These are phyloP conservation scores for Protomyces gravidus DNA, from an alignment of 1,139 yeast genomes.

Conservation along the genomic window DNA sequence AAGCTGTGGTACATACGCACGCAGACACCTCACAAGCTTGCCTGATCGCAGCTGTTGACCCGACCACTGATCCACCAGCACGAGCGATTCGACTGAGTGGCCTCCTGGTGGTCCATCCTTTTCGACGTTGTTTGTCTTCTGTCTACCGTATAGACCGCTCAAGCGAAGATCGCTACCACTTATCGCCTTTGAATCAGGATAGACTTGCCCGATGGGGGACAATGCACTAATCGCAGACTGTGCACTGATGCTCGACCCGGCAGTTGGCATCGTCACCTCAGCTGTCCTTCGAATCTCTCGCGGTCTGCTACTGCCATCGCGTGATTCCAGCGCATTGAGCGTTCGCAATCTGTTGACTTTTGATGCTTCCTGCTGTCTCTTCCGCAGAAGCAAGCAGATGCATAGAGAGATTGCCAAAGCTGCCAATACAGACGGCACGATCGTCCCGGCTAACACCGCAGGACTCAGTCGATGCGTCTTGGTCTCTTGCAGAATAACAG, in stretches of 20 bases:
- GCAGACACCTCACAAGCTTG: constrained; percentile 7
- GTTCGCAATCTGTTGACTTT: not conserved
- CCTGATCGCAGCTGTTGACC: constrained; percentile 5
- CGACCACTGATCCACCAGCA: constrained; percentile 8
- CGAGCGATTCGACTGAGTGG: not conserved
- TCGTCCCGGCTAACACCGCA: not conserved
- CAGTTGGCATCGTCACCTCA: not conserved
- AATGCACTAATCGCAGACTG: not conserved
- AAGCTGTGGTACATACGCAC: constrained; percentile 9
- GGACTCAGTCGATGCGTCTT: not conserved
- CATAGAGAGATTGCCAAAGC: not conserved
- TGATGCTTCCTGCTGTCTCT: not conserved
- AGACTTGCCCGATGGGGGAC: not conserved
- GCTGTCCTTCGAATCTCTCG: not conserved
- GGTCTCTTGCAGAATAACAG: too few relatives aligned
- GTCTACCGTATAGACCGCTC: not conserved
- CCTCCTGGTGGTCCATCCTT: too few relatives aligned
- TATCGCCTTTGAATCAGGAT: not conserved
- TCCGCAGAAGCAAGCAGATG: not conserved
- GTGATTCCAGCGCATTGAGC: not conserved
- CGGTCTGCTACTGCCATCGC: not conserved
- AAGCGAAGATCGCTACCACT: not conserved
- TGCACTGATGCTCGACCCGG: not conserved
- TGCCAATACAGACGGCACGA: not conserved
- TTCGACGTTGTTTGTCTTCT: too few relatives aligned